Evolutionary conservation across 2,329 filamentous ascomycete species (phyloP), one percentile per base, ranked within the genome.

Genomic region (Colletotrichum aenigma): DNA sequence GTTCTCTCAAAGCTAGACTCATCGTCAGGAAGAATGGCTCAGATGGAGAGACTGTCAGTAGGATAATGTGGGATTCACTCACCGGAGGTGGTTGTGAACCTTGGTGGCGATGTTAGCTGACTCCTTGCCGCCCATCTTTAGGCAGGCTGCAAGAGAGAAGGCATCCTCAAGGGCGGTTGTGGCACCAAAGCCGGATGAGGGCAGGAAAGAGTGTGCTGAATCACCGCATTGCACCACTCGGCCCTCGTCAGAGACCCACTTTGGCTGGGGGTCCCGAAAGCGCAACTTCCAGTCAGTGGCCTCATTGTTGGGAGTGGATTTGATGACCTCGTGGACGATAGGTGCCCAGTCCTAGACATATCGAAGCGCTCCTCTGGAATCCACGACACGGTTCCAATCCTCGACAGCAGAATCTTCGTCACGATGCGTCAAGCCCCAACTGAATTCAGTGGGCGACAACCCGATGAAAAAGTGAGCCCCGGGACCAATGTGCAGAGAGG

Each of bases 91-190:
- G 18, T 61, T 61, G 28, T 61, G 58, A 32, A 61, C 28, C 58
- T 32, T 30, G 5, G 58, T 61, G 24, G 58, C 58, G 58, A 61
- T 30, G 10, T 18, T 18, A 30, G 28, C 28, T n/a, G 26, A 30
- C 8, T 21, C 10, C 18, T 61, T 61, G 18, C 18, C 58, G 26
- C 58, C 58, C 28, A 61, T 61, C 18, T 15, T 61, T 26, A 61
- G 58, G 28, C 58, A 84, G 3, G 82, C 77, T 3, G 84, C 84
- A 4, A 87, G 76, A 7, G 83, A 85, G 30, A 84, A 78, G 26
- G 84, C 84, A 72, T 87, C 85, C 67, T 87, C 85, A 48, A 87
- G 85, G 2, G 85, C 85, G 77, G 86, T 85, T 4, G 84, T 86
- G 8, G 85, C 85, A 4, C 85, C 85, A 71, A 86, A 86, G 26